Conservation (phyloP, 2,329 filamentous ascomycete species). For the Metarhizium robertsii region DNA sequence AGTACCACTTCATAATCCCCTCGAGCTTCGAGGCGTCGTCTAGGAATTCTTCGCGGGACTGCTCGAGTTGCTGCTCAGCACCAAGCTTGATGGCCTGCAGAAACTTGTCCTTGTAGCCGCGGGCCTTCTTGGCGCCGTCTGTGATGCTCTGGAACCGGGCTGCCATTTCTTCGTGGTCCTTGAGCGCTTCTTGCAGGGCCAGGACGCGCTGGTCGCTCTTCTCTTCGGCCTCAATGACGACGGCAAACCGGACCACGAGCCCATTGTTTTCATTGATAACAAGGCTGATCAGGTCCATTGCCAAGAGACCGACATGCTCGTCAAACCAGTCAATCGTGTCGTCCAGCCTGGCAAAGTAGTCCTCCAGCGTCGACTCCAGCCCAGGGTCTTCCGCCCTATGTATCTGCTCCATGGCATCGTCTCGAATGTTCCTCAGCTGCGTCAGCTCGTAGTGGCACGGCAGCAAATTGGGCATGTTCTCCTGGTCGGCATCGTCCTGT, state of each 20-base stretch:
- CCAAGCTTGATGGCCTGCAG: constrained; percentile 67
- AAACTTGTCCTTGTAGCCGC: constrained; percentile 97
- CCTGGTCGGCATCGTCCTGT: constrained; percentile 75
- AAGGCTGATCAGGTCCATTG: constrained; percentile 80
- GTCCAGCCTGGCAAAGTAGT: constrained; percentile 83
- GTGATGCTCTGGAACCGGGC: constrained; percentile 92
- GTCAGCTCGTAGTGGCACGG: constrained; percentile 88
- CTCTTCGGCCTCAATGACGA: constrained; percentile 92
- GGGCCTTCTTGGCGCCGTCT: constrained; percentile 80
- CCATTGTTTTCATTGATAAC: constrained; percentile 81
- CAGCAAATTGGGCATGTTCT: constrained; percentile 87
- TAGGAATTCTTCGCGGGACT: constrained; percentile 64
- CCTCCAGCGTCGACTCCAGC: constrained; percentile 72
- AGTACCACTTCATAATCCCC: constrained; percentile 90
- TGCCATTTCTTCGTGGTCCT: constrained; percentile 91
- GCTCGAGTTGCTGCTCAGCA: constrained; percentile 65
- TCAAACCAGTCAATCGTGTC: constrained; percentile 91
- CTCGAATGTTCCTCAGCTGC: constrained; percentile 82
- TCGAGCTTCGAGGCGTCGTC: constrained; percentile 76
- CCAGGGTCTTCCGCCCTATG: constrained; percentile 63
- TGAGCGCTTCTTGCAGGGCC: constrained; percentile 87
- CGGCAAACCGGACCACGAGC: constrained; percentile 80
- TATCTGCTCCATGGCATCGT: constrained; percentile 96
- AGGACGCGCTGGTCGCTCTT: constrained; percentile 88
- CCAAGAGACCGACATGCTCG: constrained; percentile 81